phyloP scores from a whole-genome alignment of 192 early-diverging fungal genomes.

The Linnemannia hyalina region DNA sequence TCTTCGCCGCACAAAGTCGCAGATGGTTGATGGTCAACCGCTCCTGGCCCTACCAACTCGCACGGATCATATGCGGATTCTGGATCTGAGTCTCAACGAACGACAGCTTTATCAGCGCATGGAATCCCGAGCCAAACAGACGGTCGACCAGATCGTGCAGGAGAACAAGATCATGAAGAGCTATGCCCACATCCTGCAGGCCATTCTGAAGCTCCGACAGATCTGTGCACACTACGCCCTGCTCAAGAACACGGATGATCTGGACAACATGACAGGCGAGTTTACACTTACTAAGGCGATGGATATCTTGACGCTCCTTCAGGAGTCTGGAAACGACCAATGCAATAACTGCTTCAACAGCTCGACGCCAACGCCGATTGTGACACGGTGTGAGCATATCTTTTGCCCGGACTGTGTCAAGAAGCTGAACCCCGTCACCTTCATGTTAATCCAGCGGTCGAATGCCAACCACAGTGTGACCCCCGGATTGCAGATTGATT shows the following conservation, averaged over 20 bases:
- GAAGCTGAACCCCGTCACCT: conserved; percentile 42
- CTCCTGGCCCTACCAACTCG: conserved; percentile 85
- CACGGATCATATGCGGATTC: conserved; percentile 65
- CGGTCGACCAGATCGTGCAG: conserved; percentile 66
- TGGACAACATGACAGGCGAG: conserved; percentile 18
- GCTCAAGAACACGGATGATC: conserved; percentile 44
- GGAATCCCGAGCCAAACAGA: conserved; percentile 71
- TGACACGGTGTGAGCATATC: conserved; percentile 55
- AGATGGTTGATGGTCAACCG: conserved; percentile 77
- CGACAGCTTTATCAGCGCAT: conserved; percentile 78
- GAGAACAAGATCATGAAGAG: conserved; percentile 75
- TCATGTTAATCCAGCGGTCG: conserved; percentile 33
- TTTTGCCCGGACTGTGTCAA: conserved; percentile 58
- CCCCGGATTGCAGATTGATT: conserved; percentile 34
- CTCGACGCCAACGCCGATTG: conserved; percentile 31
- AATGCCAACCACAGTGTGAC: conserved; percentile 35
- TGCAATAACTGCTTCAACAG: conserved; percentile 49
- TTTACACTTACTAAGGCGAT: conserved; percentile 41
- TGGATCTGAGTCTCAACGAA: conserved; percentile 76
- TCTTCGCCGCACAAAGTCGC: conserved; percentile 91
- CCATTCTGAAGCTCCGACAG: conserved; percentile 60
- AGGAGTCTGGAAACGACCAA: conserved; percentile 55
- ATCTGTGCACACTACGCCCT: conserved; percentile 57
- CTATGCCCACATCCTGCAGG: conserved; percentile 77
- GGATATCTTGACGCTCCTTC: conserved; percentile 42